Evolutionary conservation across 169 alveolate species (phyloP), one percentile per base, ranked within the genome.

Genomic region (Plasmodium billcollinsi): DNA sequence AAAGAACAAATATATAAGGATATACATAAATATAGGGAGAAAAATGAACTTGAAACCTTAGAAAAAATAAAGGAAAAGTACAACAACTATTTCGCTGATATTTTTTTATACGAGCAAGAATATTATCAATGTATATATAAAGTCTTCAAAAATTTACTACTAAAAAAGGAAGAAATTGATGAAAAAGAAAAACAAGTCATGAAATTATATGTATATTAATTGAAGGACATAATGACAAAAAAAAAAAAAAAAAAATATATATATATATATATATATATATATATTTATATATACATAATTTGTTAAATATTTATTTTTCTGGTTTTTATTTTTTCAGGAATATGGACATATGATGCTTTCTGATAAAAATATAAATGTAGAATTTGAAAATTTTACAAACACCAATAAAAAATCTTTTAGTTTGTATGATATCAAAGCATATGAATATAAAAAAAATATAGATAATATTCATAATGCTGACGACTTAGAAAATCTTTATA

Each of bases 81-180:
- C 59, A 85, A 85, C 33, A 85, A 33, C 62, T 85, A 85, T 65
- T 85, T 85, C 72, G 74, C 75, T 56, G 92, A 85, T 72, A 85
- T 85, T 24, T 85, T 85, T 72, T 58, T 70, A 52, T 85, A 85
- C 21, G 88, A 85, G 14, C 92, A 85, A 52, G 88, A 85, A 61
- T 72, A 85, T 33, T 85, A 85, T 20, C 92, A 85, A 54, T 85
- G 92, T 29, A 85, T 85, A 29, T 85, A 85, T 85, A 85, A 85
- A 20, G 88, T 85, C 2, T 85, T 85, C 67, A 85, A 85, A 20
- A 71, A 71, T 61, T 62, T 85, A 45, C 56, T 85, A 47, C 50
- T 56, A 21, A 85, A 72, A 45, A 69, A 71, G 59, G 92, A 85
- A 58, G 92, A 85, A 54, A 71, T 85, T 29, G 88, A 85, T 63